A percentile compares a stretch with the other conserved stretches of the same genome.
Evolutionary conservation across 441 rosid species (phyloP).

Genomic region (Gossypium schwendimanii): DNA sequence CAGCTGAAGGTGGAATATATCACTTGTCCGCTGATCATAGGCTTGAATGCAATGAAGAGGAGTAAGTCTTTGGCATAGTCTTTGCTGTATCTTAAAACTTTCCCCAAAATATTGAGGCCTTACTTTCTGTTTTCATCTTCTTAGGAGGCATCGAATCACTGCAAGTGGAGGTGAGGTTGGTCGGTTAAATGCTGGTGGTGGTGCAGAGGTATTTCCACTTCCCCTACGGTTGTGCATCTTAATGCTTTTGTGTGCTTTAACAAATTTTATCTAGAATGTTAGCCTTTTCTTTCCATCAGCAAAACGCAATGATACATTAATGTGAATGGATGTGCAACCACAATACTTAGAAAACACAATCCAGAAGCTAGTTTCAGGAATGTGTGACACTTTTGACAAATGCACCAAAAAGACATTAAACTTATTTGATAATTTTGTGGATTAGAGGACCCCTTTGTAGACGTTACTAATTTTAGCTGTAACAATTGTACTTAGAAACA

Average conservation of each 20-base stretch:
- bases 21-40: conserved; percentile 92
- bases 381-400: background rate
- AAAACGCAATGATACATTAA: background rate
- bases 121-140: conserved; percentile 13
- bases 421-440: background rate
- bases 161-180: conserved; percentile 99
- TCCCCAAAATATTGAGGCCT: conserved; percentile 15
- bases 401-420: background rate
- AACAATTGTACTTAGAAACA: background rate
- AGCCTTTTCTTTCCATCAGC: background rate
- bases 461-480: background rate
- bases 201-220: conserved; percentile 69
- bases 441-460: background rate
- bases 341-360: background rate
- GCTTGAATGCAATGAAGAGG: conserved; percentile 86
- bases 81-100: conserved; percentile 15
- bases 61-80: conserved; percentile 44
- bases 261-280: conserved; percentile 4
- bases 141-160: conserved; percentile 83
- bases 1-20: conserved; percentile 84
- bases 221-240: conserved; percentile 9
- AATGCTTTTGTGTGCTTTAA: background rate
- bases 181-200: conserved; percentile 91
- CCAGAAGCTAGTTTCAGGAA: background rate
- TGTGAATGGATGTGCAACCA: background rate